Evolutionary conservation across 208 protist genomes (phyloP).

Genomic region (Perkinsela sp.): DNA sequence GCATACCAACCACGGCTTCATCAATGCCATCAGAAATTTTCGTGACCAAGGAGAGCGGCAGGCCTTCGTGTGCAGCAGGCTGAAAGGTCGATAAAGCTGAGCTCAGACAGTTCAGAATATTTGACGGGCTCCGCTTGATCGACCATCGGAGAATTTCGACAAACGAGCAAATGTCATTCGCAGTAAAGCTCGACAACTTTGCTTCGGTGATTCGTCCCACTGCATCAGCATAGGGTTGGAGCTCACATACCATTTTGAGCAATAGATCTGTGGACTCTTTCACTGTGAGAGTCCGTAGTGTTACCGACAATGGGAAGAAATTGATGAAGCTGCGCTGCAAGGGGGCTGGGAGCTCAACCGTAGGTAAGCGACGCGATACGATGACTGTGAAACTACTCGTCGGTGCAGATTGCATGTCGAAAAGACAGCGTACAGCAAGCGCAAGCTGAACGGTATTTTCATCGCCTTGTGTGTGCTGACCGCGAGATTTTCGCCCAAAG

Average conservation of each 20-base stretch:
- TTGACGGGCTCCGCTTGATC: neutral
- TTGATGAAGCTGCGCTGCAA: neutral
- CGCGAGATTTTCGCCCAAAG: slow-evolving; percentile 4
- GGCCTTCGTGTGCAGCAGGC: neutral
- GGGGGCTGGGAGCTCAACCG: neutral
- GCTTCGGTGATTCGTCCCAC: too few species aligned
- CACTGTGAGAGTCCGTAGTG: neutral
- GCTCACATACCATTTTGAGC: neutral
- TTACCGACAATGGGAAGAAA: neutral
- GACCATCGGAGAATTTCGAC: neutral
- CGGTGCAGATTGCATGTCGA: neutral
- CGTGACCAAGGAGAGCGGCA: neutral
- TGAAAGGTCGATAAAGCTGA: neutral
- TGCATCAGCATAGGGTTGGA: neutral
- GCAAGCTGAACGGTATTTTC: neutral
- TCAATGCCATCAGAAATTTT: neutral
- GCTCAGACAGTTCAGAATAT: neutral
- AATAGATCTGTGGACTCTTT: neutral
- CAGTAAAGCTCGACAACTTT: neutral
- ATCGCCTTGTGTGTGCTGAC: neutral
- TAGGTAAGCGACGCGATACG: neutral
- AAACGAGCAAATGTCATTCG: neutral
- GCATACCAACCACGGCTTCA: slow-evolving; percentile 58
- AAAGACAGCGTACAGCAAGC: neutral
- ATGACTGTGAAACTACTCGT: neutral